Evolutionary conservation across 345 rosid species (phyloP).

Genomic region (Salix udensis): DNA sequence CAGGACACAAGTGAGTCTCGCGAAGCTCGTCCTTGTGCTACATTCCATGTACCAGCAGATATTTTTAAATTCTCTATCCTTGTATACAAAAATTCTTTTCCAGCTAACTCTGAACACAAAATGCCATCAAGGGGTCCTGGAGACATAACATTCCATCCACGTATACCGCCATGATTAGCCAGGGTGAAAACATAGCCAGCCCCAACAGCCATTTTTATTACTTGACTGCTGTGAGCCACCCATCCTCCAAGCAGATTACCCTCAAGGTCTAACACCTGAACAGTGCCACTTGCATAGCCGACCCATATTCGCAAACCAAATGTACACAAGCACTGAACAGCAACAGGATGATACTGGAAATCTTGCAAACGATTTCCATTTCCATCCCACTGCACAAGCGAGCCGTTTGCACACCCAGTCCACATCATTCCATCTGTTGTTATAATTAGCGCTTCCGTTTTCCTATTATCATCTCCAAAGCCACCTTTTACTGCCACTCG

Average conservation of each 20-base stretch:
- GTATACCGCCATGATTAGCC: conserved; percentile 91
- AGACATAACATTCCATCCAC: conserved; percentile 85
- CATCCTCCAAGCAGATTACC: conserved; percentile 76
- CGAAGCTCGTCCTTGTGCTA: conserved; percentile 87
- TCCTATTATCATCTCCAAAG: conserved; percentile 68
- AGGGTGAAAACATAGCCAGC: conserved; percentile 65
- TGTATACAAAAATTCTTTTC: conserved; percentile 51
- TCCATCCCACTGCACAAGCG: conserved; percentile 87
- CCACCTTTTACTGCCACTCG: conserved; percentile 90
- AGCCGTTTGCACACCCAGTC: conserved; percentile 85
- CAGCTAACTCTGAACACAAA: conserved; percentile 57
- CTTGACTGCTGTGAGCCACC: conserved; percentile 81
- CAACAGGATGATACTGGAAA: conserved; percentile 49
- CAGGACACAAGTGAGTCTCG: conserved; percentile 71
- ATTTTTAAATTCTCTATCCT: conserved; percentile 58
- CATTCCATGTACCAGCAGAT: conserved; percentile 91
- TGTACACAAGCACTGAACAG: conserved; percentile 80
- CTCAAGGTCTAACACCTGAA: conserved; percentile 80
- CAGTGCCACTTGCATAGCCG: conserved; percentile 78
- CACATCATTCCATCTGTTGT: conserved; percentile 84
- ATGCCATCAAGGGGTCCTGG: conserved; percentile 73
- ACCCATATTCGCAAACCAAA: conserved; percentile 69
- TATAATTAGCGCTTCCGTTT: conserved; percentile 76
- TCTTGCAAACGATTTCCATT: conserved; percentile 79
- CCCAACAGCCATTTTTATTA: conserved; percentile 75